Percentiles rank a stretch among this genome's conserved stretches.
These are phyloP conservation scores for Russula lepida DNA, from an alignment of 768 basidiomycete genomes.

Conservation along the genomic window DNA sequence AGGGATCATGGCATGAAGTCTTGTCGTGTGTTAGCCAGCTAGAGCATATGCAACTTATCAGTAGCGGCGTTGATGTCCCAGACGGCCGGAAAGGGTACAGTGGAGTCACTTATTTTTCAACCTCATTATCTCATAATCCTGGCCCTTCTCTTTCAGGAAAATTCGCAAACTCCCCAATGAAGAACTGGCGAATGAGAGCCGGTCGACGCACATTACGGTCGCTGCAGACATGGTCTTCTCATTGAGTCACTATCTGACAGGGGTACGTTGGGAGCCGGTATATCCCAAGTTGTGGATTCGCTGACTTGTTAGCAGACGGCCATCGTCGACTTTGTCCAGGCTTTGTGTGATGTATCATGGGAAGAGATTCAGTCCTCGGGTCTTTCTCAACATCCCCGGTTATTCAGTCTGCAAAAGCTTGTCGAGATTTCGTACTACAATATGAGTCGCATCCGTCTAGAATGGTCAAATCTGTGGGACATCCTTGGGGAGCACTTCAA, in stretches of 20 bases:
- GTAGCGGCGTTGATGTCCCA: constrained; percentile 77
- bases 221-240: constrained; percentile 99
- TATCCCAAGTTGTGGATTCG: background rate
- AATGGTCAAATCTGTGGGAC: constrained; percentile 98
- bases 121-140: constrained; percentile 1
- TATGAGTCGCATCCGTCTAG: constrained; percentile 94
- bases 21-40: constrained; percentile 95
- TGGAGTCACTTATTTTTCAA: background rate
- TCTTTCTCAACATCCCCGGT: constrained; percentile 82
- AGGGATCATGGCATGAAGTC: constrained; percentile 94
- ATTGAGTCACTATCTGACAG: constrained; percentile 86
- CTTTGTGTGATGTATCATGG: constrained; percentile 96
- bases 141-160: constrained; percentile 27
- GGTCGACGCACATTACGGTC: constrained; percentile 96
- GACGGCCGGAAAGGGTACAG: constrained; percentile 80
- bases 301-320: constrained; percentile 53
- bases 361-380: constrained; percentile 98
- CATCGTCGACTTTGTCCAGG: constrained; percentile 95
- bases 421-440: constrained; percentile 99
- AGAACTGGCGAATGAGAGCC: constrained; percentile 92
- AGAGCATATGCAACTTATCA: constrained; percentile 97
- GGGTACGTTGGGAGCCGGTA: constrained; percentile 47
- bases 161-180: constrained; percentile 69
- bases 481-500: constrained; percentile 99
- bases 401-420: constrained; percentile 95